Evolutionary conservation across 2,329 filamentous ascomycete species (phyloP), one percentile per base, ranked within the genome.

Genomic region (Alternaria sp.): DNA sequence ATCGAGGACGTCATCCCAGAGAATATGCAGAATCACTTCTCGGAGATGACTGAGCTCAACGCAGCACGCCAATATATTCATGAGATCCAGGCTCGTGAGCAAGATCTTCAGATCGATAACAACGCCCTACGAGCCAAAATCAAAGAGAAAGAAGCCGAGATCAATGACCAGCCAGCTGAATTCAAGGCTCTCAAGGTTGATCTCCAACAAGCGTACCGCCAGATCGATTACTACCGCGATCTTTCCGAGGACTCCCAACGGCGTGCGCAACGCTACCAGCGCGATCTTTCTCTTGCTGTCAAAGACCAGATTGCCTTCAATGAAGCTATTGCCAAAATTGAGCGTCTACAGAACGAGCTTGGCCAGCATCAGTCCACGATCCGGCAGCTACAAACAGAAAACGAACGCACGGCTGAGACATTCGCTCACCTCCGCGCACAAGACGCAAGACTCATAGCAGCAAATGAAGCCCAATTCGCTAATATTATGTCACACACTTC

Each of bases 131-230:
- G 30, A n/a, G 34, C 54, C 7, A 49, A 65, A 7, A 20, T 72
- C n/a, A 41, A 57, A 32, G 48, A 59, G 11, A 68, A 66, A 38
- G 61, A 70, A 47, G 18, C 52, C 14, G 62, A 66, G 34, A 53
- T 68, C 8, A 53, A 64, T 24, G 43, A 69, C 24, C 51, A 65
- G 28, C 65, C 66, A 1, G 62, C 48, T 2, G 65, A 69, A 3
- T 61, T 66, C 48, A 53, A 65, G 38, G 42, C 51, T 46, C 51
- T 66, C 12, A 42, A 61, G 43, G 51, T 68, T n/a, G 69, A 72
- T 28, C 59, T 71, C 9, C 60, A 63, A 20, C 67, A 67, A 24
- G 61, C 64, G 7, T 49, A 54, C 8, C 64, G 47, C 34, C 57
- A 54, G 7, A 56, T 67, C 20, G 51, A 59, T 1, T 60, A 61